phyloP scores from a whole-genome alignment of 768 basidiomycete genomes.

The Sarcodon aspratus region DNA sequence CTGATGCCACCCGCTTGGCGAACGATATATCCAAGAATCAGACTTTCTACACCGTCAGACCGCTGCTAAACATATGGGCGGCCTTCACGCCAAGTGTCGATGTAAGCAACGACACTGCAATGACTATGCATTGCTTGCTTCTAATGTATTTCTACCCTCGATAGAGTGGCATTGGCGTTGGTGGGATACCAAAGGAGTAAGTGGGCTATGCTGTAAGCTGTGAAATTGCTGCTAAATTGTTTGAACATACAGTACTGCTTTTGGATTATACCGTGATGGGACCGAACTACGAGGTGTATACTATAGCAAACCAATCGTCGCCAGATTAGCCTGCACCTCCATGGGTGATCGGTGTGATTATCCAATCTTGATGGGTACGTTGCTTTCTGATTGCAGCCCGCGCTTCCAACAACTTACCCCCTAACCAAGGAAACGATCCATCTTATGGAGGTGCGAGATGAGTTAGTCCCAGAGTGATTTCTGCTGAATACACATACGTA shows the following conservation, averaged over 20 bases:
- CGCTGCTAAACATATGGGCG: slow-evolving; percentile 74
- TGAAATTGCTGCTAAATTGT: neutral
- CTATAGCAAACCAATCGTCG: slow-evolving; percentile 55
- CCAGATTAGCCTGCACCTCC: slow-evolving; percentile 46
- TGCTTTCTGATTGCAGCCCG: neutral
- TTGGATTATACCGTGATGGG: slow-evolving; percentile 67
- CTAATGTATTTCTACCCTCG: neutral
- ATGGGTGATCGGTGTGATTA: slow-evolving; percentile 60
- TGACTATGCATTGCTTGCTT: neutral
- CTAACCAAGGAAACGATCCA: slow-evolving; percentile 57
- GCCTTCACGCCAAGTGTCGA: slow-evolving; percentile 68
- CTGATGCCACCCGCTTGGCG: slow-evolving; percentile 56
- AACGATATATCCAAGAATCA: slow-evolving; percentile 61
- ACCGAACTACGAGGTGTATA: slow-evolving; percentile 69
- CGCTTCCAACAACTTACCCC: neutral
- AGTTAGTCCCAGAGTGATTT: neutral
- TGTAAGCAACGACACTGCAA: slow-evolving; percentile 22
- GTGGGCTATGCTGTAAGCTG: slow-evolving; percentile 5
- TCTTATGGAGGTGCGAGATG: slow-evolving; percentile 54
- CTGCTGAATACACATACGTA: neutral
- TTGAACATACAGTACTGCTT: slow-evolving; percentile 41
- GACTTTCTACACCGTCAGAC: slow-evolving; percentile 67
- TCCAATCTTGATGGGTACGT: slow-evolving; percentile 59
- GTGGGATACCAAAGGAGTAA: slow-evolving; percentile 60
- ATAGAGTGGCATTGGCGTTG: slow-evolving; percentile 63